Evolutionary conservation across 495 filamentous ascomycete species (phyloP).

Genomic region (Schizothecium vesticola): DNA sequence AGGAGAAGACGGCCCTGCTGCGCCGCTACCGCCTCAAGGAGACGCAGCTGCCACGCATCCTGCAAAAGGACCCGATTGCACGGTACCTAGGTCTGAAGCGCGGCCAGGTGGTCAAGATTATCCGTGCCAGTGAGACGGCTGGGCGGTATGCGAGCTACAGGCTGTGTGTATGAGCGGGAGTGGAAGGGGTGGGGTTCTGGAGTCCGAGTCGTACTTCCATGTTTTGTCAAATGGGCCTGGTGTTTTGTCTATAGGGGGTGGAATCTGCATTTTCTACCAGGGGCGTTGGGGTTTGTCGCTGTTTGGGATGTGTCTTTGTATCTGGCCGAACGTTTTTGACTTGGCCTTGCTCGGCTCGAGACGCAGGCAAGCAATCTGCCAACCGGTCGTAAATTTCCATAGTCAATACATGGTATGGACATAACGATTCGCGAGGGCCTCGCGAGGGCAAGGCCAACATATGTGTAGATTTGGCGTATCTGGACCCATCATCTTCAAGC

Average conservation of each 20-base stretch:
- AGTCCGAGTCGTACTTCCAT: background rate
- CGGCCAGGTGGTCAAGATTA: constrained; percentile 98
- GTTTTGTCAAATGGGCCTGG: constrained; percentile 2
- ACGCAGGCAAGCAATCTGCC: background rate
- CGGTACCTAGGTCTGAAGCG: constrained; percentile 85
- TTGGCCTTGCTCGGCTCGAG: background rate
- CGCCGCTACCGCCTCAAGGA: constrained; percentile 93
- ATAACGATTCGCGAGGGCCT: background rate
- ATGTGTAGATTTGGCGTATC: too few species aligned
- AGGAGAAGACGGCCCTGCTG: constrained; percentile 80
- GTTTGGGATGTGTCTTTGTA: background rate
- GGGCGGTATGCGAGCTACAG: constrained; percentile 73
- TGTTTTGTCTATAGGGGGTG: constrained; percentile 2
- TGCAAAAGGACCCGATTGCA: constrained; percentile 85
- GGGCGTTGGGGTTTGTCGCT: constrained; percentile 7
- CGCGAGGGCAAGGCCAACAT: background rate
- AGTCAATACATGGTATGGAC: background rate
- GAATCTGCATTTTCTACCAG: constrained; percentile 2
- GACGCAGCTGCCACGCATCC: constrained; percentile 89
- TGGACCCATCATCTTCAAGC: background rate
- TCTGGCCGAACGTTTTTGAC: background rate
- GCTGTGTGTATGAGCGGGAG: constrained; percentile 42
- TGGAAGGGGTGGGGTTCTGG: background rate
- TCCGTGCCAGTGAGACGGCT: constrained; percentile 73
- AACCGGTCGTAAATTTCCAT: background rate